A percentile compares a stretch with the other conserved stretches of the same genome.
Conservation (phyloP, 495 filamentous ascomycete genomes). For the Bombardia bombarda region DNA sequence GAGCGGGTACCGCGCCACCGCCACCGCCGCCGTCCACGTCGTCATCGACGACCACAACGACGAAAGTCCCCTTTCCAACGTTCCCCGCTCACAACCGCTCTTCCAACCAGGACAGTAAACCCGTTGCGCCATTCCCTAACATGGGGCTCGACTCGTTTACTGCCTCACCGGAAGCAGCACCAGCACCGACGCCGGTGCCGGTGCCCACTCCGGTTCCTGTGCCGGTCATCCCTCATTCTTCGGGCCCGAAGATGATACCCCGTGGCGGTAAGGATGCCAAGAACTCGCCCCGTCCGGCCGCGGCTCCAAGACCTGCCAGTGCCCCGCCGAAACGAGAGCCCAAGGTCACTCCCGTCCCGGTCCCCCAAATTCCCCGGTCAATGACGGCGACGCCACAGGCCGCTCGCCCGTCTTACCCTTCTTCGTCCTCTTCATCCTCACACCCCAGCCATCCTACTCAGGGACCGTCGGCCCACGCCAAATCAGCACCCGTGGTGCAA, state of each 20-base stretch:
- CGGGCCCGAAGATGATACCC: no score
- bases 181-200: conserved; percentile 5
- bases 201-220: conserved; percentile 18
- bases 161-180: conserved; percentile 12
- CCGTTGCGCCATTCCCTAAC: conserved; percentile 40
- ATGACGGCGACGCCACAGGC: conserved; percentile 4
- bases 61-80: conserved; percentile 1
- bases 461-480: no score
- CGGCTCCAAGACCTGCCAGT: conserved; percentile 9
- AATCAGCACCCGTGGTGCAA: neutral
- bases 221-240: conserved; percentile 1
- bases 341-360: conserved; percentile 24
- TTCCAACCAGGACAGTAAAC: conserved; percentile 29
- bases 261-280: conserved; percentile 15
- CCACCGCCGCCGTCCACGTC: no score
- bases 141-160: conserved; percentile 35
- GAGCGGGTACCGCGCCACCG: no score
- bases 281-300: conserved; percentile 9
- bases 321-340: conserved; percentile 25
- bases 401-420: no score
- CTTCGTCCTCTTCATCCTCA: no score
- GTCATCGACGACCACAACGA: conserved; percentile 9
- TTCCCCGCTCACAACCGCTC: no score
- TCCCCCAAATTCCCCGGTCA: conserved; percentile 25
- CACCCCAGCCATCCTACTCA: no score